These are phyloP conservation scores for Pyrenula aspistea DNA, from an alignment of 495 filamentous ascomycete species.

Conservation along the genomic window DNA sequence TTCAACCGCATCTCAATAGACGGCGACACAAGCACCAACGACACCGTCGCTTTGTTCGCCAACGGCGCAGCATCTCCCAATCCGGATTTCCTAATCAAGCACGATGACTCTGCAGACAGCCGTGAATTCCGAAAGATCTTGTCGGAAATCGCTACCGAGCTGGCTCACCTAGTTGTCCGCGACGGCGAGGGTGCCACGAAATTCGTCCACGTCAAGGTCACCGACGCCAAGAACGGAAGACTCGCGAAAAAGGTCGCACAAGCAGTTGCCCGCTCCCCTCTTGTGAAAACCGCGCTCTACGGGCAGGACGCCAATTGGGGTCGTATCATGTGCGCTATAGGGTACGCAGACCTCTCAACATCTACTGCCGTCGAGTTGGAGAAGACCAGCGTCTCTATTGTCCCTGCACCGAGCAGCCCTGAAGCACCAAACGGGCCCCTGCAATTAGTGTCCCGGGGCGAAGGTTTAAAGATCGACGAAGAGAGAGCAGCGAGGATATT, in stretches of 20 bases:
- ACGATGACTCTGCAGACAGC: constrained; percentile 27
- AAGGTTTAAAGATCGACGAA: constrained; percentile 91
- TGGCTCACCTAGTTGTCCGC: constrained; percentile 86
- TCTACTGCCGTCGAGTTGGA: constrained; percentile 60
- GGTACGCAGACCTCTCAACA: constrained; percentile 63
- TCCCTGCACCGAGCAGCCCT: constrained; percentile 54
- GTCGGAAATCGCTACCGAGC: constrained; percentile 64
- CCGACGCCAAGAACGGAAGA: constrained; percentile 52
- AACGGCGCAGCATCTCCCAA: constrained; percentile 84
- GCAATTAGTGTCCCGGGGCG: constrained; percentile 77
- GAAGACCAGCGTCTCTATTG: constrained; percentile 82
- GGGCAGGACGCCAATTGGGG: constrained; percentile 98
- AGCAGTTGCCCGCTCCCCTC: constrained; percentile 82
- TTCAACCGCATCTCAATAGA: constrained; percentile 98
- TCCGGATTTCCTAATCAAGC: constrained; percentile 10
- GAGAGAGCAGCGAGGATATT: constrained; percentile 73
- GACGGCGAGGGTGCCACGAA: constrained; percentile 98
- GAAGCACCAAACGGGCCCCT: constrained; percentile 30
- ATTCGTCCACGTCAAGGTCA: constrained; percentile 87
- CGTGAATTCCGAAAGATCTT: constrained; percentile 47
- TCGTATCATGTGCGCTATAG: constrained; percentile 87
- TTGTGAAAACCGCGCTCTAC: constrained; percentile 96
- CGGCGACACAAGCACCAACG: constrained; percentile 93
- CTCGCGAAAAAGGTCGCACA: constrained; percentile 62
- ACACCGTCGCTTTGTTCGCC: constrained; percentile 85